Evolutionary conservation across 257 asterid species (phyloP).

Genomic region (Nemophila menziesii): DNA sequence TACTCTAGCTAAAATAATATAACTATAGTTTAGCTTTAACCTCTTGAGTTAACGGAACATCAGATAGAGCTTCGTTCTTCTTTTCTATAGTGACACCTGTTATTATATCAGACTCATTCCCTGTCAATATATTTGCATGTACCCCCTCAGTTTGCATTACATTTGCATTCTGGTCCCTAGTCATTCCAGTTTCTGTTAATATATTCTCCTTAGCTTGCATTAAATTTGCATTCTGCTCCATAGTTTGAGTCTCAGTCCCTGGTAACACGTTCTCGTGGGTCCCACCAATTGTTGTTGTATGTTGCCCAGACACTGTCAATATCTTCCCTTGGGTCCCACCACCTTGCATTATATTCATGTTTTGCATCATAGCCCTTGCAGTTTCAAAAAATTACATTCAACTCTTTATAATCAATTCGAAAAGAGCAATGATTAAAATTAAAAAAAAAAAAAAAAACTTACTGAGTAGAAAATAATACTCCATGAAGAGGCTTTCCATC

Average conservation of each 20-base stretch:
- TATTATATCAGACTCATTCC: constrained; percentile 19
- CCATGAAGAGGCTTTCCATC: constrained; percentile 88
- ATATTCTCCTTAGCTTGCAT: too few species aligned
- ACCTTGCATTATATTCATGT: constrained; percentile 26
- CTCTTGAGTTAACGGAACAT: constrained; percentile 37
- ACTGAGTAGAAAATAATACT: constrained; percentile 58
- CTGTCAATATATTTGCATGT: constrained; percentile 21
- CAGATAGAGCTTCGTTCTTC: constrained; percentile 28
- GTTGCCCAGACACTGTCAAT: constrained; percentile 21
- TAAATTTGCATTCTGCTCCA: too few species aligned
- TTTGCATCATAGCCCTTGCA: constrained; percentile 27
- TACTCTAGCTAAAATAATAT: too few species aligned
- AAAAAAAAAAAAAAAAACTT: constrained; percentile 8
- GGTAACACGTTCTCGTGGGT: too few species aligned
- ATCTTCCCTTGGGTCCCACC: constrained; percentile 26
- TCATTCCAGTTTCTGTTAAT: too few species aligned
- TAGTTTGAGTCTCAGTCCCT: too few species aligned
- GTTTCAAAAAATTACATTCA: constrained; percentile 26
- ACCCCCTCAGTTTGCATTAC: constrained; percentile 26
- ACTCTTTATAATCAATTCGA: constrained; percentile 13
- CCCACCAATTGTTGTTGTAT: too few species aligned
- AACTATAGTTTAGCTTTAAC: constrained; percentile 32
- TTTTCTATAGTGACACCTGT: constrained; percentile 36
- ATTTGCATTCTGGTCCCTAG: constrained; percentile 28
- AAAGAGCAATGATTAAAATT: constrained; percentile 2